Conservation (phyloP, 352 stramenopile genomes). For the Globisporangium iwayamae region DNA sequence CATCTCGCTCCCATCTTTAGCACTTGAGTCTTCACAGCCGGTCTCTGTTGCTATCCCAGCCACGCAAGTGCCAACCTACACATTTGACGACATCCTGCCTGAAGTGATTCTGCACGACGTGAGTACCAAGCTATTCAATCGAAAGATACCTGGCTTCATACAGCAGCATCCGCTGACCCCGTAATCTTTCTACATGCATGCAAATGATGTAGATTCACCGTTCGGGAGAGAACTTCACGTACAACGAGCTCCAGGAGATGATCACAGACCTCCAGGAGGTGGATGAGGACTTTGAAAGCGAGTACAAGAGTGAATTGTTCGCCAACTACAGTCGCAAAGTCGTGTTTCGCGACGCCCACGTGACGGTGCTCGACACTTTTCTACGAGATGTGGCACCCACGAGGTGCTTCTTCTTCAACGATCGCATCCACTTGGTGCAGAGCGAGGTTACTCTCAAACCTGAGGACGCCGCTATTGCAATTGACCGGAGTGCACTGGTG, state of each 20-base stretch:
- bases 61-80: constrained; percentile 10
- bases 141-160: background rate
- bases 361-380: constrained; percentile 65
- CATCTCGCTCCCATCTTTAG: constrained; percentile 22
- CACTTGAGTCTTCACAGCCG: background rate
- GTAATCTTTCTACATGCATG: background rate
- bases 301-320: constrained; percentile 58
- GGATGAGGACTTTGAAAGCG: constrained; percentile 44
- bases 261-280: constrained; percentile 52
- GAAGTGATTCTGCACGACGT: constrained; percentile 72
- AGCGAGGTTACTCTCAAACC: constrained; percentile 51
- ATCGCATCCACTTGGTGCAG: constrained; percentile 68
- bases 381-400: constrained; percentile 31
- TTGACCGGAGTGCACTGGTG: constrained; percentile 44
- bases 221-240: constrained; percentile 72
- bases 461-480: background rate
- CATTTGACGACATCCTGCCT: constrained; percentile 51
- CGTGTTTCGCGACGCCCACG: constrained; percentile 43
- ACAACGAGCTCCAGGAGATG: constrained; percentile 58
- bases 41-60: no score
- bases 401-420: constrained; percentile 71
- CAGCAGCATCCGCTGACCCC: no score
- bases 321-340: constrained; percentile 52
- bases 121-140: constrained; percentile 6
- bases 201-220: constrained; percentile 47